Base-by-base conservation (phyloP, 768 basidiomycete species). In the Mycena metata region DNA sequence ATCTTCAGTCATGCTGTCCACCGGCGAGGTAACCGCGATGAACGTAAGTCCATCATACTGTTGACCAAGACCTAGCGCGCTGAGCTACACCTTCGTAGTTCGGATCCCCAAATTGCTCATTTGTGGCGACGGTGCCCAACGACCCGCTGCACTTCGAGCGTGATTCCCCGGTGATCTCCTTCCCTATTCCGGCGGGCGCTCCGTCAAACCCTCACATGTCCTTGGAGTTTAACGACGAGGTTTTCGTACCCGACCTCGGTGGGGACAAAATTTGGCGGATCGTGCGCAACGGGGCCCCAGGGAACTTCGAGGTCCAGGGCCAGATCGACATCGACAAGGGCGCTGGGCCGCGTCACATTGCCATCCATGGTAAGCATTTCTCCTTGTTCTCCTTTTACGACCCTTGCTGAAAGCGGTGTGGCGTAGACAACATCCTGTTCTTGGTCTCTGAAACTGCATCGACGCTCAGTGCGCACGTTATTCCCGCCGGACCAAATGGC, bases 181-280 rank as follows among this genome's bases (percentile, higher is more conserved):
- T 90, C 76, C 85, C 88, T 17, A 79, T 81, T 0, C 79, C 84
- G 13, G 78, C 76, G 2, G 78, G 76, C 36, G 74, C 71, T 7
- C 76, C 76, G 24, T 87, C 88, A 3, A 86, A 89, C 75, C 89
- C 90, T 10, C 90, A 91, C 76, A 89, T 89, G 89, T 82, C 85
- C 13, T 76, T 88, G 35, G 82, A 89, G 73, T 77, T 84, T 66
- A 81, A 81, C 10, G 74, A 71, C 1, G 90, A 91, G 70, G 76
- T 91, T 19, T 83, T 91, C 69, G 81, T 91, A 16, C 84, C 90
- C 13, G 90, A 90, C 76, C 80, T 91, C 66, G 89, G 89, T 30
- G 85, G 79, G 3, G 90, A 91, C 77, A 90, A 83, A 71, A 83
- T 91, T 55, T 91, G 90, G 89, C 81, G 90, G 43, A 83, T 91